phyloP scores from a whole-genome alignment of 257 asterid species.

The Voacanga thouarsii region DNA sequence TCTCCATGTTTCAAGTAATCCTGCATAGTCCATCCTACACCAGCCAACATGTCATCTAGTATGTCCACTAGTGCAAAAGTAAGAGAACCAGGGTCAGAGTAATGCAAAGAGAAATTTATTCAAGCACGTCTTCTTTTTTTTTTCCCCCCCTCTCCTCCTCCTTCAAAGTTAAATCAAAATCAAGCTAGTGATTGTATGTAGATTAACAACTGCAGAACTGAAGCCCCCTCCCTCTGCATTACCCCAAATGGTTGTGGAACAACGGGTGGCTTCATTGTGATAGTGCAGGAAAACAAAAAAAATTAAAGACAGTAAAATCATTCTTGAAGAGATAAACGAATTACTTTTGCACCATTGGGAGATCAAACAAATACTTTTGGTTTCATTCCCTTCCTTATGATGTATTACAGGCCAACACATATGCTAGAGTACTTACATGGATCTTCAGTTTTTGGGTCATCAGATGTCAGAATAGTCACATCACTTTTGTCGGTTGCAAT shows the following conservation, averaged over 20 bases:
- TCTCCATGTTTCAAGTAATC: conserved; percentile 92
- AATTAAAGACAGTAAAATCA: background rate
- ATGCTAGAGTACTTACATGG: conserved; percentile 59
- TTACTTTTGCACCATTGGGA: background rate
- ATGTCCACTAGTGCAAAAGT: conserved; percentile 65
- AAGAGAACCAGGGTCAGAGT: conserved; percentile 12
- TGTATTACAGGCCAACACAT: background rate
- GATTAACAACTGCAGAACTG: background rate
- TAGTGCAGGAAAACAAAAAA: background rate
- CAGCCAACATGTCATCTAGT: conserved; percentile 92
- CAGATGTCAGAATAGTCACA: conserved; percentile 84
- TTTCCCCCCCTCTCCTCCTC: too few relatives aligned
- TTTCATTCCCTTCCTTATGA: background rate
- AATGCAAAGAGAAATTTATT: background rate
- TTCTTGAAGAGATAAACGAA: background rate
- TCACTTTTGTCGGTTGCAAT: conserved; percentile 87
- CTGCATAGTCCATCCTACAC: conserved; percentile 95
- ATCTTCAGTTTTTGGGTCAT: conserved; percentile 86
- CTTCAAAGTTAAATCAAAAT: background rate
- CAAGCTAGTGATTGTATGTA: background rate
- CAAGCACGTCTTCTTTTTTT: background rate
- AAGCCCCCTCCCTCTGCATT: background rate
- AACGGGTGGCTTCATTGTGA: background rate
- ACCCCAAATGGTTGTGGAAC: background rate
- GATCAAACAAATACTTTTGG: background rate